Evolutionary conservation across 169 alveolate species (phyloP).

Genomic region (Cryptosporidium ubiquitum): DNA sequence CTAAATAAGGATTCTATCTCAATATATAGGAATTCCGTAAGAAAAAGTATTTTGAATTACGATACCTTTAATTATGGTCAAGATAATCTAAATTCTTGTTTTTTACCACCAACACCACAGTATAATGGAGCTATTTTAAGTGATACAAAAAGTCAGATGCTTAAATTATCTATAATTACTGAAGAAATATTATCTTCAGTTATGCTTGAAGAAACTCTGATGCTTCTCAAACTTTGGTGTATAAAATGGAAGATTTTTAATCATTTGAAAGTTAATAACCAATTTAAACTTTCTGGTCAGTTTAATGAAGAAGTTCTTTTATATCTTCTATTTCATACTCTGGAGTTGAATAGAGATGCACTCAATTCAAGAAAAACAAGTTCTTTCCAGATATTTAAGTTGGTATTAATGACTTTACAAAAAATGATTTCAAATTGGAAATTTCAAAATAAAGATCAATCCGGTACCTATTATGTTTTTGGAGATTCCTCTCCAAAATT

Average conservation of each 20-base stretch:
- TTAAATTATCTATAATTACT: not conserved
- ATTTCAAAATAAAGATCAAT: not conserved
- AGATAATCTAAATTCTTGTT: conserved; percentile 1
- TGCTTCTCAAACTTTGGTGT: conserved; percentile 49
- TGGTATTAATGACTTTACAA: conserved; percentile 10
- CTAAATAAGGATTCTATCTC: conserved; percentile 1
- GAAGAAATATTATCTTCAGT: not conserved
- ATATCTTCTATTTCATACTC: conserved; percentile 4
- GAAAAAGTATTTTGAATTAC: conserved; percentile 1
- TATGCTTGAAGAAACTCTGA: not conserved
- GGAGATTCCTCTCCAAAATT: not conserved
- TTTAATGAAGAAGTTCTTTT: conserved; percentile 2
- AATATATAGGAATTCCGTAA: conserved; percentile 4
- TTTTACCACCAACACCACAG: conserved; percentile 71
- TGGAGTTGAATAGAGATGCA: not conserved
- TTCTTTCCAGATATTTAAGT: conserved; percentile 30
- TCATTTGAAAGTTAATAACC: not conserved
- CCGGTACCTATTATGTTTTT: conserved; percentile 21
- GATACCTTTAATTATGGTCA: conserved; percentile 5
- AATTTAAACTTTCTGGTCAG: conserved; percentile 23
- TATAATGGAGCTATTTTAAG: conserved; percentile 63
- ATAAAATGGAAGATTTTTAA: conserved; percentile 31
- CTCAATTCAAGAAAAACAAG: not conserved
- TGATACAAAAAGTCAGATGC: not conserved
- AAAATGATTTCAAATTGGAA: conserved; percentile 34